Conservation (phyloP, 2,329 filamentous ascomycete genomes). For the Metarhizium robertsii region DNA sequence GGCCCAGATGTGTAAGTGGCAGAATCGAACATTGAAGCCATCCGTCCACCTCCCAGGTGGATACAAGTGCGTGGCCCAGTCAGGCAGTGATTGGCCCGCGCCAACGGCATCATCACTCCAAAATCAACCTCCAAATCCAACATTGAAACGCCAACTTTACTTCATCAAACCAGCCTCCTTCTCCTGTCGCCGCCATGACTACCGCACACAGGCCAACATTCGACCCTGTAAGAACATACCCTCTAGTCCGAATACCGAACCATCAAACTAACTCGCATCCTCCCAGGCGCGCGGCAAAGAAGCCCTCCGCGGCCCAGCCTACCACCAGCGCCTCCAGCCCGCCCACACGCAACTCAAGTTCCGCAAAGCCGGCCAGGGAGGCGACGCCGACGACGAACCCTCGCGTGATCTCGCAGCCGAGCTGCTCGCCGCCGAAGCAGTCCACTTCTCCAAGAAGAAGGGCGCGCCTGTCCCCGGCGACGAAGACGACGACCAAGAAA, state of each 20-base stretch:
- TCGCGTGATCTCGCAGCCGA: conserved; percentile 78
- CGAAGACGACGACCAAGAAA: conserved; percentile 37
- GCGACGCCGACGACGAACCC: conserved; percentile 60
- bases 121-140: not conserved
- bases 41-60: not conserved
- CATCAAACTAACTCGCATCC: conserved; percentile 12
- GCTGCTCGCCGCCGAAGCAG: conserved; percentile 78
- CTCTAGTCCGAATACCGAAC: not conserved
- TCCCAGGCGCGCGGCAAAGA: conserved; percentile 82
- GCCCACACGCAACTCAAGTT: conserved; percentile 91
- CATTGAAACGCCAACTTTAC: not conserved
- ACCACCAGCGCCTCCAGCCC: conserved; percentile 90
- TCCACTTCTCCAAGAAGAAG: conserved; percentile 78
- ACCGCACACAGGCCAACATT: conserved; percentile 82
- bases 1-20: too few species aligned
- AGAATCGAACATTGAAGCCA: too few species aligned
- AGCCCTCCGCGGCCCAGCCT: conserved; percentile 82
- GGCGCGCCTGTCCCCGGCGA: conserved; percentile 38
- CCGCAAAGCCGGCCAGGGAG: conserved; percentile 79
- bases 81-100: not conserved
- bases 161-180: not conserved
- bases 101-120: not conserved
- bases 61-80: not conserved
- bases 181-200: conserved; percentile 39
- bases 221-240: conserved; percentile 59